Evolutionary conservation across 176 grass and related monocot genomes (phyloP), one percentile per base, ranked within the genome.

Genomic region (Ampelocalamus luodianensis): DNA sequence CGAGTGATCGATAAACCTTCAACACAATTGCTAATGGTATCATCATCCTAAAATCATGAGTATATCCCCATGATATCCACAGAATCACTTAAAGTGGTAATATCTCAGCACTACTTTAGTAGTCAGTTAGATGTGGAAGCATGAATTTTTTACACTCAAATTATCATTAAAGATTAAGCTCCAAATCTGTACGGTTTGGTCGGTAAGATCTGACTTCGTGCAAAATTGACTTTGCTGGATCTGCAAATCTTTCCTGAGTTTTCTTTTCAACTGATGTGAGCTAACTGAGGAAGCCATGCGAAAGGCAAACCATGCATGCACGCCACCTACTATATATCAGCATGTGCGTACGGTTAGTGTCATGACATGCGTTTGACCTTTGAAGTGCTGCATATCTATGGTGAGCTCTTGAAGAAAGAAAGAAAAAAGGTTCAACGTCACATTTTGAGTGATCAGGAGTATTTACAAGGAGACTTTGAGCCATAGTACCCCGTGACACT

Each of bases 191-290:
- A 54, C 12, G 56, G 43, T 86, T 63, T 65, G 68, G 15, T 80
- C 44, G 77, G 69, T 27, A 80, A 24, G 32, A 29, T 80, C 68
- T 80, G 77, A 55, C 56, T 54, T 65, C 18, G 56, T 46, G 58
- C 46, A 81, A 3, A 36, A 43, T 65, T 40, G 46, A 84, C 72
- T 43, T 10, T 32, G 32, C 1, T 20, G 18, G 59, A 32, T 49
- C 43, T 22, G 34, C 8, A 26, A 32, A 44, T 37, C 39, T 45
- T 85, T 77, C 23, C 65, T 22, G 38, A 2, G 4, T 14, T 17
- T 32, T 17, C 1, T 32, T 17, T 5, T 6, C 18, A 24, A 61
- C 17, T 24, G 81, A 83, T 32, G 63, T 58, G 48, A 68, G 24
- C 49, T 15, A 44, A 22, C 26, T 5, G 36, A 77, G 3, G 36